Evolutionary conservation across 2,329 filamentous ascomycete species (phyloP).

Genomic region (Chaetomium sp.): DNA sequence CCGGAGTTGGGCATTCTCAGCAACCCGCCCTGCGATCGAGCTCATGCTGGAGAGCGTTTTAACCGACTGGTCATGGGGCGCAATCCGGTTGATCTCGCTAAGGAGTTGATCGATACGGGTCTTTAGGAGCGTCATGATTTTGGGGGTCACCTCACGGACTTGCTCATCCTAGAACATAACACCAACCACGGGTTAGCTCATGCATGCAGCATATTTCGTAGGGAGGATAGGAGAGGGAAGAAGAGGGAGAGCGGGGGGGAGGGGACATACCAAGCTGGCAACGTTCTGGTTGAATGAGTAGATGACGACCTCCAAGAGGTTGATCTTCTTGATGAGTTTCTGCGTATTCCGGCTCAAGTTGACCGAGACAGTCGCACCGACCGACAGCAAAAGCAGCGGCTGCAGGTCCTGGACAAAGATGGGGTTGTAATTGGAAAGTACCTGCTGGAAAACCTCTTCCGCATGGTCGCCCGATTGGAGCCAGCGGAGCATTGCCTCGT

Average conservation of each 20-base stretch:
- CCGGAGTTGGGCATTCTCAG: slow-evolving; percentile 17
- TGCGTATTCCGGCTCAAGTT: slow-evolving; percentile 43
- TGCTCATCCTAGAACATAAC: slow-evolving; percentile 41
- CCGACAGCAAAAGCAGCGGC: slow-evolving; percentile 56
- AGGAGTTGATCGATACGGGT: slow-evolving; percentile 47
- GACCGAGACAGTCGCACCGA: slow-evolving; percentile 57
- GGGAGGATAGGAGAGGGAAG: too few relatives aligned
- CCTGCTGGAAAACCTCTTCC: slow-evolving; percentile 55
- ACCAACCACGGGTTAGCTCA: slow-evolving; percentile 25
- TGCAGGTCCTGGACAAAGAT: slow-evolving; percentile 51
- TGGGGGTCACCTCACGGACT: slow-evolving; percentile 49
- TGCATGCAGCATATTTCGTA: too few relatives aligned
- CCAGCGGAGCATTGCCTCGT: slow-evolving; percentile 60
- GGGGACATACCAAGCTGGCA: slow-evolving; percentile 44
- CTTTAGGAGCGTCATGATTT: slow-evolving; percentile 50
- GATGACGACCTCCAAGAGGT: slow-evolving; percentile 56
- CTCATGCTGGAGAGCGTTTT: slow-evolving; percentile 43
- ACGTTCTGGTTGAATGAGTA: slow-evolving; percentile 44
- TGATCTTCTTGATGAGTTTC: slow-evolving; percentile 49
- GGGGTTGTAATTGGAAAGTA: slow-evolving; percentile 45
- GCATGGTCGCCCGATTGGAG: slow-evolving; percentile 54
- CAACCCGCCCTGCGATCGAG: slow-evolving; percentile 20
- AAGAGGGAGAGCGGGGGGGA: not conserved
- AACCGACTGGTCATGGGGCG: slow-evolving; percentile 42
- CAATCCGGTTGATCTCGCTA: slow-evolving; percentile 42